phyloP scores from a whole-genome alignment of 345 rosid genomes.

The Boechera retrofracta region DNA sequence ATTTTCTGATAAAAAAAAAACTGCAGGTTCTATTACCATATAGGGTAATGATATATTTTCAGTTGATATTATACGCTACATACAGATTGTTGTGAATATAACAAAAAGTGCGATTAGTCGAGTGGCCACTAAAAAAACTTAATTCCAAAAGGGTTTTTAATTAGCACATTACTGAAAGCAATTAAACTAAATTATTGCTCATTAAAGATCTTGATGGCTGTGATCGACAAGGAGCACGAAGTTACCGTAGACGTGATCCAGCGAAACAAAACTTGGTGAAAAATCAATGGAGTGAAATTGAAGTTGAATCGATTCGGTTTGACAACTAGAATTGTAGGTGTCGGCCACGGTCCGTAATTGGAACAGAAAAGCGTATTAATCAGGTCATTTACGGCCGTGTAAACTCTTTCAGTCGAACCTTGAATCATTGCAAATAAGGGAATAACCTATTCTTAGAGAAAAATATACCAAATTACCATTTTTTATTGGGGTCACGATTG shows the following conservation, averaged over 20 bases:
- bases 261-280: not conserved
- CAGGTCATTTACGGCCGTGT: constrained; percentile 14
- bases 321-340: constrained; percentile 29
- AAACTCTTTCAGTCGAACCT: not conserved
- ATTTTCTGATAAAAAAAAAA: not conserved
- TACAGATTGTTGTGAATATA: constrained; percentile 11
- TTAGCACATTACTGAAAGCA: constrained; percentile 30
- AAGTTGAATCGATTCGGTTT: constrained; percentile 31
- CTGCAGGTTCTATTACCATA: constrained; percentile 24
- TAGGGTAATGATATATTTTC: constrained; percentile 10
- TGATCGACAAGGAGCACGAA: constrained; percentile 15
- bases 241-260: constrained; percentile 23
- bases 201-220: not conserved
- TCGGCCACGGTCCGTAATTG: constrained; percentile 33
- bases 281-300: constrained; percentile 24
- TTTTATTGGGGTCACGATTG: not conserved
- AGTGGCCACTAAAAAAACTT: constrained; percentile 33
- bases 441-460: too few species aligned
- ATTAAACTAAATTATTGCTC: constrained; percentile 4
- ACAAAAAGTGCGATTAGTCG: constrained; percentile 32
- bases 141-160: not conserved
- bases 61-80: constrained; percentile 5
- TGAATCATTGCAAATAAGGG: too few species aligned
- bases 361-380: constrained; percentile 3
- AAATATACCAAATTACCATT: too few species aligned